phyloP scores from a whole-genome alignment of 495 filamentous ascomycete genomes.

The Neurospora sp. region DNA sequence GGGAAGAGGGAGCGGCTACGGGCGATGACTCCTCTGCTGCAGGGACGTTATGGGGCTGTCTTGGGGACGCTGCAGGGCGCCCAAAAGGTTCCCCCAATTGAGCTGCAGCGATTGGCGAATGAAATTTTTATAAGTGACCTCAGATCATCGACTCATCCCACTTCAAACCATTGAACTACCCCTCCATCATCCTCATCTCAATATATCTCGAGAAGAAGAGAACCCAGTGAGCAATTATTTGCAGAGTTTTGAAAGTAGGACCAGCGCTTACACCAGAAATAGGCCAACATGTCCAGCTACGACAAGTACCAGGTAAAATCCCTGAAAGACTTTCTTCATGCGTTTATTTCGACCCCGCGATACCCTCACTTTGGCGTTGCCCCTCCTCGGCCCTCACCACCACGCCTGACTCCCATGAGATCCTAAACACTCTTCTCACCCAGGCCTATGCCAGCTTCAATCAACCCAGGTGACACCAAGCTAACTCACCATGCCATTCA shows the following conservation, averaged over 20 bases:
- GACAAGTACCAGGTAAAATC: conserved; percentile 43
- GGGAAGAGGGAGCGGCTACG: neutral
- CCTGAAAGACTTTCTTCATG: neutral
- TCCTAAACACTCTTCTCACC: neutral
- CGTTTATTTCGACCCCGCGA: neutral
- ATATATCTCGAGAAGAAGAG: neutral
- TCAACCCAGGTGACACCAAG: neutral
- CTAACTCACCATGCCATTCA: conserved; percentile 13
- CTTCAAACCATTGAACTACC: neutral
- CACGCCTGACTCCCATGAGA: neutral
- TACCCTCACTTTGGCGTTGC: neutral
- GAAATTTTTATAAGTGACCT: neutral
- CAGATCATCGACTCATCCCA: neutral
- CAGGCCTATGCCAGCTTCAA: neutral
- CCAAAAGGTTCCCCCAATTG: neutral
- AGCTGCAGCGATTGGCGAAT: neutral
- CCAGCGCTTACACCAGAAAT: neutral
- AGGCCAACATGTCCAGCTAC: conserved; percentile 49
- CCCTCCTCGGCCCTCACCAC: neutral
- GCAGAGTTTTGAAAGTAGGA: neutral
- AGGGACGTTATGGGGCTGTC: neutral
- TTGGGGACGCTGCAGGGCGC: neutral
- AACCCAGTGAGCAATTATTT: neutral
- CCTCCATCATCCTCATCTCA: neutral
- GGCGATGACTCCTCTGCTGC: neutral